Evolutionary conservation across 2,329 filamentous ascomycete genomes (phyloP).

Genomic region (Xylariomycetidae sp.): DNA sequence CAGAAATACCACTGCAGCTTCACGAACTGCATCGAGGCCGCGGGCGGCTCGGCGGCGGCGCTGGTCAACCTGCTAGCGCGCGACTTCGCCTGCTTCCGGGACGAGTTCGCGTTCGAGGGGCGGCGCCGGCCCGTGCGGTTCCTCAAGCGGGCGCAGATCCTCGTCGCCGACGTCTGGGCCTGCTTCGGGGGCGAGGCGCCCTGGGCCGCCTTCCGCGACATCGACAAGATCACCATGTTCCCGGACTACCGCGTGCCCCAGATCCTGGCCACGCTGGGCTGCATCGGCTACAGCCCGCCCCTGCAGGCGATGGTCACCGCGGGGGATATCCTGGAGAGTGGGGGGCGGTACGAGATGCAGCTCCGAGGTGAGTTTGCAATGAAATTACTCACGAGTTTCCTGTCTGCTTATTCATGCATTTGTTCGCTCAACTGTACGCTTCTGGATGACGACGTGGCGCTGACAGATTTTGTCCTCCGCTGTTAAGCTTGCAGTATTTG

Average conservation of each 20-base stretch:
- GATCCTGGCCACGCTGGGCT: conserved; percentile 78
- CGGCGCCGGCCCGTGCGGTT: conserved; percentile 68
- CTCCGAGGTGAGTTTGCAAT: conserved; percentile 60
- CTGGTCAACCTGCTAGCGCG: conserved; percentile 82
- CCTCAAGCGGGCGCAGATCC: conserved; percentile 91
- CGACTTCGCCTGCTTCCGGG: conserved; percentile 81
- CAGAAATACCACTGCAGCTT: conserved; percentile 75
- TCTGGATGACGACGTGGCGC: no score
- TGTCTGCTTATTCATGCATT: background rate
- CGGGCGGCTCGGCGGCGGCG: conserved; percentile 72
- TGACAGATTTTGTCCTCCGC: no score
- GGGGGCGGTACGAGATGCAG: conserved; percentile 78
- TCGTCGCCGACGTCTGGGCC: conserved; percentile 95
- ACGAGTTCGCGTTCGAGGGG: conserved; percentile 71
- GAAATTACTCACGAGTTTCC: no score
- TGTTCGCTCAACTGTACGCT: background rate
- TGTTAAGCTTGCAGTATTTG: conserved; percentile 79
- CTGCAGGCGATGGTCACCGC: conserved; percentile 66
- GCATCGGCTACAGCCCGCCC: conserved; percentile 77
- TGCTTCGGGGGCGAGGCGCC: conserved; percentile 78
- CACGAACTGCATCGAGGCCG: conserved; percentile 66
- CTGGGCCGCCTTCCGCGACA: conserved; percentile 83
- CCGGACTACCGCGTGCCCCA: conserved; percentile 97
- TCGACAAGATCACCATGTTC: conserved; percentile 97
- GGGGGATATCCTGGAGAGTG: conserved; percentile 62